Evolutionary conservation across 495 filamentous ascomycete species (phyloP), one percentile per base, ranked within the genome.

Genomic region (Mycothermus thermophilus): DNA sequence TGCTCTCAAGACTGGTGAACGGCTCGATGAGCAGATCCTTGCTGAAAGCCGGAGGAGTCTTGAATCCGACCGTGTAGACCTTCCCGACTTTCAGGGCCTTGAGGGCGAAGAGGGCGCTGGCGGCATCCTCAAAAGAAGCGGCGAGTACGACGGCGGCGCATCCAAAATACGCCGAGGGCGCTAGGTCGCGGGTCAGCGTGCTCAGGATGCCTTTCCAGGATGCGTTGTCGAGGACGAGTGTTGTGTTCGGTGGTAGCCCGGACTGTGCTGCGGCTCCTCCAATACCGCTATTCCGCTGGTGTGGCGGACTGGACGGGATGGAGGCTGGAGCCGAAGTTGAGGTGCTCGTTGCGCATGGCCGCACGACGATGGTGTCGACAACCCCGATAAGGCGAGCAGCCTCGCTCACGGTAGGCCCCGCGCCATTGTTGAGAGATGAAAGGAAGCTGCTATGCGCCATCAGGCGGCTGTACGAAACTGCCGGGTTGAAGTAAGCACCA

Each of bases 21-120:
- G 79, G 82, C 51, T 86, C 77, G 29, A 74, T 58, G 13, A 57
- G 43, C 5, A 65, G 50, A 15, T 76, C 74, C 1, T 63, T 62
- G 0, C 75, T 68, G 5, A 84, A 57, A 1, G 71, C 68, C 3
- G 72, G 71, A 10, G 71, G 71, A 1, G 74, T 74, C 53, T 74
- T 77, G 57, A 90, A 90, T 4, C 83, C 83, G 34, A 85, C 80
- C 0, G 82, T 85, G 51, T 85, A 85, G 32, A 90, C 79, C 23
- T 81, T 74, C 5, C 79, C 77, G 18, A 84, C 71, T 27, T 71
- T 74, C n/a, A 90, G 67, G 33, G 71, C 75, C 41, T 75, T 77
- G 7, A 87, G 64, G 0, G 82, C 82, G 41, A 80, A 87, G 38
- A 90, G 75, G 2, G 74, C 69, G 6, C 78, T 72, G 3, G 80